Evolutionary conservation across 495 filamentous ascomycete species (phyloP).

Genomic region (Aspergillus carlsbadensis): DNA sequence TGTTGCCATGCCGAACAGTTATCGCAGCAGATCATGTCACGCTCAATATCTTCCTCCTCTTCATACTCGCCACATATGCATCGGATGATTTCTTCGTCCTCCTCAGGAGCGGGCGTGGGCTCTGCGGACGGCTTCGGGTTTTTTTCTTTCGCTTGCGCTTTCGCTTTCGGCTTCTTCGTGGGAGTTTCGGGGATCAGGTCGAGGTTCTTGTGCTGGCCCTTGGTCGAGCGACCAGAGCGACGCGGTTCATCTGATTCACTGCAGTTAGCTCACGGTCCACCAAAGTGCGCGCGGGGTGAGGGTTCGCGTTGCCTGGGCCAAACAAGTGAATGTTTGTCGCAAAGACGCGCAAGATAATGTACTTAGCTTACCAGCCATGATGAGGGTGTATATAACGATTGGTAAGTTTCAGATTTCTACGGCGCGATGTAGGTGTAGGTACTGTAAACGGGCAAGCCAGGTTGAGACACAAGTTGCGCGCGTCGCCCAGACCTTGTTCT

Average conservation of each 20-base stretch:
- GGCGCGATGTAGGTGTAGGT: constrained; percentile 28
- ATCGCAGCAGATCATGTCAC: constrained; percentile 90
- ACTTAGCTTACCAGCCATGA: constrained; percentile 51
- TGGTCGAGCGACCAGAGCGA: constrained; percentile 91
- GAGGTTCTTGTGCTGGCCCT: constrained; percentile 89
- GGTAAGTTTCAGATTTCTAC: constrained; percentile 36
- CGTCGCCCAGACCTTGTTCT: constrained; percentile 40
- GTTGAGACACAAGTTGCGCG: constrained; percentile 21
- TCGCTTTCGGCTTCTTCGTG: constrained; percentile 62
- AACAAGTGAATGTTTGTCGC: constrained; percentile 4
- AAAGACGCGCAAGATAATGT: constrained; percentile 21
- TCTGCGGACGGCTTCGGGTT: constrained; percentile 45
- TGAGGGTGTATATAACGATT: constrained; percentile 24
- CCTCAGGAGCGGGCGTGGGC: constrained; percentile 54
- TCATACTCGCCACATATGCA: constrained; percentile 90
- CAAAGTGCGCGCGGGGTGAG: neutral
- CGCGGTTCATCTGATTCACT: constrained; percentile 71
- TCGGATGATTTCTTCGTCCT: constrained; percentile 76
- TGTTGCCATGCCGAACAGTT: constrained; percentile 92
- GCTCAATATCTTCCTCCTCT: constrained; percentile 76
- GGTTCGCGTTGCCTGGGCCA: constrained; percentile 10
- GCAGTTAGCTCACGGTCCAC: constrained; percentile 34
- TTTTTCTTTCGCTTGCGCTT: constrained; percentile 55
- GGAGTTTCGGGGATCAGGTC: constrained; percentile 63
- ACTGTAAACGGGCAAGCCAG: too few species aligned